Percentiles rank a stretch among this genome's conserved stretches.
Evolutionary conservation across 371 early-diverging fungal species (phyloP).

Genomic region (Phascolomyces articulosus): DNA sequence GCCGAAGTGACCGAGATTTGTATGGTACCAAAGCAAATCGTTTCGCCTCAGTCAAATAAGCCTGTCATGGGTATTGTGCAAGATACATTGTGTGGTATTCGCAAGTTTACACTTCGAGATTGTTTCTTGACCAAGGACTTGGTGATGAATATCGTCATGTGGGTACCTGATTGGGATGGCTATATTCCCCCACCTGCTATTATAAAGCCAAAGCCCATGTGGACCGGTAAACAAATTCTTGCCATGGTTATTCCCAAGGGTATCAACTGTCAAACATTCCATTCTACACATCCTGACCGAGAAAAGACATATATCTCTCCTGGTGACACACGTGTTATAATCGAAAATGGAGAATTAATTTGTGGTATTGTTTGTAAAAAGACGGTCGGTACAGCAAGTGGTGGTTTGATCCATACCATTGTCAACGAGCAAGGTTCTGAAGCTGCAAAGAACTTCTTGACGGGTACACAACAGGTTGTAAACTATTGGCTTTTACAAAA

Average conservation of each 20-base stretch:
- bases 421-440: slow-evolving; percentile 96
- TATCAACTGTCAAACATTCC: slow-evolving; percentile 82
- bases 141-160: slow-evolving; percentile 95
- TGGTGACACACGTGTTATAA: slow-evolving; percentile 91
- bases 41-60: slow-evolving; percentile 98
- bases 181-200: slow-evolving; percentile 93
- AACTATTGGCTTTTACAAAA: slow-evolving; percentile 96
- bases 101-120: slow-evolving; percentile 97
- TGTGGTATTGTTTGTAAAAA: slow-evolving; percentile 98
- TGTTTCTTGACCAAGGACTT: slow-evolving; percentile 89
- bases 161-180: slow-evolving; percentile 97
- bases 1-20: slow-evolving; percentile 97
- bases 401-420: slow-evolving; percentile 96
- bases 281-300: slow-evolving; percentile 85
- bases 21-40: slow-evolving; percentile 98
- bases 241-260: slow-evolving; percentile 93
- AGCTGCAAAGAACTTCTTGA: slow-evolving; percentile 92
- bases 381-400: slow-evolving; percentile 93
- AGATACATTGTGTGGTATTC: slow-evolving; percentile 97
- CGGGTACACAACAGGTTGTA: slow-evolving; percentile 94
- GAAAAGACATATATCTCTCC: slow-evolving; percentile 83
- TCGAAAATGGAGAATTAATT: slow-evolving; percentile 94
- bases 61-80: slow-evolving; percentile 99
- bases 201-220: slow-evolving; percentile 94
- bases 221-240: slow-evolving; percentile 99